Evolutionary conservation across 2,329 filamentous ascomycete genomes (phyloP).

Genomic region (Aspergillus fijiensis): DNA sequence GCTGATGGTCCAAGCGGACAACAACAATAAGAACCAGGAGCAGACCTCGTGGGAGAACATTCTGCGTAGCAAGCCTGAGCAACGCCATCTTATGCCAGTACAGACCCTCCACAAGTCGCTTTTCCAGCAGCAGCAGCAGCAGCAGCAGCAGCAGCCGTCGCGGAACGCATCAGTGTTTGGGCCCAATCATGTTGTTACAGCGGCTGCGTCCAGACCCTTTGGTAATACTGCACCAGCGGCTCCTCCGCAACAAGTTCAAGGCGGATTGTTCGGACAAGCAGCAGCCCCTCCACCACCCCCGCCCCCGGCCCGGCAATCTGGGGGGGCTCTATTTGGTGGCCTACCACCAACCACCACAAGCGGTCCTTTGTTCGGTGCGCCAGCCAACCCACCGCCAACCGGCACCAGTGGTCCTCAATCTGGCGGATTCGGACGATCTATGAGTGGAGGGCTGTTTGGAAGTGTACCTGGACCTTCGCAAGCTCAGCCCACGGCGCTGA

Average conservation of each 20-base stretch:
- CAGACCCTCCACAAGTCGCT: not conserved
- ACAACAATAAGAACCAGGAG: slow-evolving; percentile 11
- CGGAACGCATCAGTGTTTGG: no score
- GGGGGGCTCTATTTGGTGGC: no score
- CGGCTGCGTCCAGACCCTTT: not conserved
- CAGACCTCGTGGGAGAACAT: slow-evolving; percentile 19
- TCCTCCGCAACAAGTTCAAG: no score
- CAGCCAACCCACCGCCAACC: not conserved
- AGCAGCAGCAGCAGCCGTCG: not conserved
- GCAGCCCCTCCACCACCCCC: no score
- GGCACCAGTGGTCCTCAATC: not conserved
- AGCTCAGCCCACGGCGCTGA: not conserved
- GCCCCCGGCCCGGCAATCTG: no score
- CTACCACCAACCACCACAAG: no score
- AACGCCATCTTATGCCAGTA: not conserved
- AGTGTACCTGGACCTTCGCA: not conserved
- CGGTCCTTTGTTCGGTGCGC: not conserved
- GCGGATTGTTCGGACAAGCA: no score
- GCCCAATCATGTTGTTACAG: no score
- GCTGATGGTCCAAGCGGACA: slow-evolving; percentile 46
- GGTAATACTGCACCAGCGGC: no score
- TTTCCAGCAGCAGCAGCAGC: not conserved
- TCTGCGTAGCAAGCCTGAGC: slow-evolving; percentile 15
- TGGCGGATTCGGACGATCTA: not conserved
- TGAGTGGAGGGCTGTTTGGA: not conserved